phyloP scores from a whole-genome alignment of 257 asterid genomes.

The Orobanche coerulescens region DNA sequence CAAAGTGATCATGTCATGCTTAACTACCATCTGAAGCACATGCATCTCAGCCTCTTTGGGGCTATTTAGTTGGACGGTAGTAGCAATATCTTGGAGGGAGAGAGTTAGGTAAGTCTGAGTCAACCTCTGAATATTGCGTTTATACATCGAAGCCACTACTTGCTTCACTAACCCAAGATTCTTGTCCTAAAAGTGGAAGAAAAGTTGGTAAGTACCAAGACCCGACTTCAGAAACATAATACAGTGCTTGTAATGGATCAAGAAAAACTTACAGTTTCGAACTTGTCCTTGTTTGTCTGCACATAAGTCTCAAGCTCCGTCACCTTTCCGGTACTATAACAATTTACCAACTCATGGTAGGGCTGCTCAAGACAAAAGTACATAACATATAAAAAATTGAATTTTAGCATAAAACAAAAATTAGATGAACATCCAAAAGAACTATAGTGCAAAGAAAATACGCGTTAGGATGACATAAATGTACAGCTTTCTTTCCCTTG shows the following conservation, averaged over 20 bases:
- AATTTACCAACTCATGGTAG: conserved; percentile 67
- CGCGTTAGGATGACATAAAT: background rate
- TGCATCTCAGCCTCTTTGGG: conserved; percentile 98
- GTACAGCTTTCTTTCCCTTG: too few relatives aligned
- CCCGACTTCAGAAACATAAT: background rate
- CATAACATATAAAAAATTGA: background rate
- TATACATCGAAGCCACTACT: conserved; percentile 88
- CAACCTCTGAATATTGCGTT: conserved; percentile 92
- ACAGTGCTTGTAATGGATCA: background rate
- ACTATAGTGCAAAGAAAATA: background rate
- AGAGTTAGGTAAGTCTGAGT: conserved; percentile 95
- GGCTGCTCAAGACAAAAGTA: conserved; percentile 41
- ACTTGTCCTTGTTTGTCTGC: conserved; percentile 60
- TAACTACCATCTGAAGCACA: conserved; percentile 89
- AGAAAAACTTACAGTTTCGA: conserved; percentile 62
- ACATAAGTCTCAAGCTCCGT: conserved; percentile 63
- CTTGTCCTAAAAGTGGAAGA: conserved; percentile 53
- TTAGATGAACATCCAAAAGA: background rate
- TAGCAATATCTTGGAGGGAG: conserved; percentile 94
- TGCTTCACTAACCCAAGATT: conserved; percentile 94
- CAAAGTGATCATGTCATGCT: conserved; percentile 1
- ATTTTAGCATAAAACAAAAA: background rate
- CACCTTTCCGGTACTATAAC: conserved; percentile 66
- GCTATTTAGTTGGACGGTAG: conserved; percentile 58
- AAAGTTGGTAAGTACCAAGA: background rate